These are phyloP conservation scores for Jatropha multifida DNA, from an alignment of 441 rosid species.

Conservation along the genomic window DNA sequence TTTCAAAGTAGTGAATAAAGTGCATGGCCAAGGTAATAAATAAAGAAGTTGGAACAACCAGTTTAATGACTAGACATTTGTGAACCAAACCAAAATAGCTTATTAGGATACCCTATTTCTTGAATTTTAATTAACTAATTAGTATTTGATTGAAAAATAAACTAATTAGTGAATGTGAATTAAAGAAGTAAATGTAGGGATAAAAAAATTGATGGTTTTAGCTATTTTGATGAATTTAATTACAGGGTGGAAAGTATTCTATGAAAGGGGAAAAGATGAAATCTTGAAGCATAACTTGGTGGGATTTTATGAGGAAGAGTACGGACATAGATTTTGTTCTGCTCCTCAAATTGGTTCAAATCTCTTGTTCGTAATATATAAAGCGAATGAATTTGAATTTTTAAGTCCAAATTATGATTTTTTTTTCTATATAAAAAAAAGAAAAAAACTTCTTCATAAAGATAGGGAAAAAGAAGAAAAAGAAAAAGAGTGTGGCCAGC, in stretches of 20 bases:
- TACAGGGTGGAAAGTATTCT: conserved; percentile 12
- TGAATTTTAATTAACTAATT: background rate
- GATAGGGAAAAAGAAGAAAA: background rate
- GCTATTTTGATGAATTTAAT: background rate
- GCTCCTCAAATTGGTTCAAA: background rate
- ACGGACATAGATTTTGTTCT: background rate
- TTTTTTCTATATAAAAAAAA: background rate
- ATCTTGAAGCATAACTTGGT: conserved; percentile 7
- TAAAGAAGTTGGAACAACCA: conserved; percentile 14
- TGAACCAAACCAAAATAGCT: conserved; percentile 28
- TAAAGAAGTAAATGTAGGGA: conserved; percentile 17
- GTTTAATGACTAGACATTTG: conserved; percentile 29
- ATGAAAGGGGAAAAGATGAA: background rate
- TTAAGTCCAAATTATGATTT: background rate
- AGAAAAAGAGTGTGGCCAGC: background rate
- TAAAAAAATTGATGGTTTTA: no score
- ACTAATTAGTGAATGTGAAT: conserved; percentile 31
- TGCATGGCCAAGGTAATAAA: background rate
- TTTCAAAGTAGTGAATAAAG: conserved; percentile 30
- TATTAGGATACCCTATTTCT: conserved; percentile 24
- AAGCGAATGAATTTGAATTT: background rate
- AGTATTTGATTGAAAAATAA: conserved; percentile 6
- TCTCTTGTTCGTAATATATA: background rate
- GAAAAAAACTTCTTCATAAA: background rate
- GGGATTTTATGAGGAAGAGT: conserved; percentile 11